These are phyloP conservation scores for Cinnamomum micranthum DNA, from an alignment of 164 flowering plant genomes.

Conservation along the genomic window DNA sequence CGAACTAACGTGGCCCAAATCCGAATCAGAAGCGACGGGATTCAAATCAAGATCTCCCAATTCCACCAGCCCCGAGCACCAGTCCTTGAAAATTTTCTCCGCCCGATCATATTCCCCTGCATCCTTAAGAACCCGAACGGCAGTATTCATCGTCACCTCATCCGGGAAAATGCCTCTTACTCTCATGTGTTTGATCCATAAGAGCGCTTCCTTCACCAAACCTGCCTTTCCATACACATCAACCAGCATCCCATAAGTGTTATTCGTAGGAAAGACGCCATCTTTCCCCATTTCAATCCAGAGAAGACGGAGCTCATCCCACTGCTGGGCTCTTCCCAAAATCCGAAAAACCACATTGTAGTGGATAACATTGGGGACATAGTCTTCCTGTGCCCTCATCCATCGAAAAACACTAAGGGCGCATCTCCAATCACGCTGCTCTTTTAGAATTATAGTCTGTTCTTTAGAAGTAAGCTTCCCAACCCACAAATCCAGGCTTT, in stretches of 20 bases:
- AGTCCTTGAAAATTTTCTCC: slow-evolving; percentile 61
- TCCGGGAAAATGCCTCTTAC: slow-evolving; percentile 74
- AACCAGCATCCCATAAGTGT: slow-evolving; percentile 76
- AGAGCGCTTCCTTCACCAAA: slow-evolving; percentile 67
- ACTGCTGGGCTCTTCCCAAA: slow-evolving; percentile 69
- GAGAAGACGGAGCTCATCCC: slow-evolving; percentile 82
- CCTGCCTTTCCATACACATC: slow-evolving; percentile 94
- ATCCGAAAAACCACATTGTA: slow-evolving; percentile 74
- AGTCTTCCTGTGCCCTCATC: slow-evolving; percentile 67
- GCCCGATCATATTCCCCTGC: slow-evolving; percentile 68
- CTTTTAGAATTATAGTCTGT: slow-evolving; percentile 81
- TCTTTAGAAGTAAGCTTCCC: slow-evolving; percentile 68
- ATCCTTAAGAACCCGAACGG: slow-evolving; percentile 69
- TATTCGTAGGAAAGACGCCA: slow-evolving; percentile 64
- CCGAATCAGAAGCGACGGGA: slow-evolving; percentile 14
- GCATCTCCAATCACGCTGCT: slow-evolving; percentile 61
- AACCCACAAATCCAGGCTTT: slow-evolving; percentile 37
- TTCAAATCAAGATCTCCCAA: slow-evolving; percentile 30
- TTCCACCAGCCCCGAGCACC: slow-evolving; percentile 66
- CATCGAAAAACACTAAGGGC: slow-evolving; percentile 61
- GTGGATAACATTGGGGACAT: slow-evolving; percentile 79
- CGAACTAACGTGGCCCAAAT: slow-evolving; percentile 38
- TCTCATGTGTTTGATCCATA: slow-evolving; percentile 90
- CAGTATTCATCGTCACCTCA: slow-evolving; percentile 83
- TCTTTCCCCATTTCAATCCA: slow-evolving; percentile 90